A percentile compares a stretch with the other conserved stretches of the same genome.
phyloP scores from a whole-genome alignment of 768 basidiomycete species.

The Suillus spraguei region DNA sequence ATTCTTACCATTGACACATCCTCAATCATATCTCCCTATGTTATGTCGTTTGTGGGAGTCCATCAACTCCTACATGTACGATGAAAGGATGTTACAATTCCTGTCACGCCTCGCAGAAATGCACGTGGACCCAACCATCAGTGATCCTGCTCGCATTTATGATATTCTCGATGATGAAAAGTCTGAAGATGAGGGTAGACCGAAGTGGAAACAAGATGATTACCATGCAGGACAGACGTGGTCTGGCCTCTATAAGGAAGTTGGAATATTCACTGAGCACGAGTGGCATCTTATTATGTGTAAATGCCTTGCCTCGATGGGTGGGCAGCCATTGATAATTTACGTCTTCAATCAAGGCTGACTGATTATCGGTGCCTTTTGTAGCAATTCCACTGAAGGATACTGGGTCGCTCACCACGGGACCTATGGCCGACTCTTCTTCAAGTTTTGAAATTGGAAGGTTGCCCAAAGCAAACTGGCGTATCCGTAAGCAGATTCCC shows the following conservation, averaged over 20 bases:
- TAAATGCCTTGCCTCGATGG: constrained; percentile 84
- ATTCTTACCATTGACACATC: constrained; percentile 84
- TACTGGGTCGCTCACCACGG: constrained; percentile 73
- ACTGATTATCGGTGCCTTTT: constrained; percentile 11
- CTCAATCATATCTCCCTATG: constrained; percentile 81
- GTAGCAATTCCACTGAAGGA: constrained; percentile 75
- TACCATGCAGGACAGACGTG: constrained; percentile 46
- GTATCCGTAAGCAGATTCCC: constrained; percentile 55
- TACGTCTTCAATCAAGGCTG: constrained; percentile 4
- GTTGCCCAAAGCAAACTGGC: constrained; percentile 71
- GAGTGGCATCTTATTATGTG: constrained; percentile 89
- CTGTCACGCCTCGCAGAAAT: constrained; percentile 75
- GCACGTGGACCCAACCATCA: constrained; percentile 71
- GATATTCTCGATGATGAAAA: constrained; percentile 64
- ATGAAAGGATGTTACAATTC: constrained; percentile 88
- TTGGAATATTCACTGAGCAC: constrained; percentile 83
- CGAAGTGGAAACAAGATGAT: constrained; percentile 52
- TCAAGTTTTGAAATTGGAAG: constrained; percentile 55
- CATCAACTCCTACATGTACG: constrained; percentile 86
- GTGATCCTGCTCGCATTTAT: constrained; percentile 69
- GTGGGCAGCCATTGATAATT: constrained; percentile 41
- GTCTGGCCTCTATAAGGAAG: constrained; percentile 51
- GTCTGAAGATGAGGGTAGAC: constrained; percentile 63
- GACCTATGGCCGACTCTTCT: constrained; percentile 72
- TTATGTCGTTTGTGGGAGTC: constrained; percentile 88